These are phyloP conservation scores for Paracorniculantispora psalliotae DNA, from an alignment of 2,329 filamentous ascomycete genomes.

Conservation along the genomic window DNA sequence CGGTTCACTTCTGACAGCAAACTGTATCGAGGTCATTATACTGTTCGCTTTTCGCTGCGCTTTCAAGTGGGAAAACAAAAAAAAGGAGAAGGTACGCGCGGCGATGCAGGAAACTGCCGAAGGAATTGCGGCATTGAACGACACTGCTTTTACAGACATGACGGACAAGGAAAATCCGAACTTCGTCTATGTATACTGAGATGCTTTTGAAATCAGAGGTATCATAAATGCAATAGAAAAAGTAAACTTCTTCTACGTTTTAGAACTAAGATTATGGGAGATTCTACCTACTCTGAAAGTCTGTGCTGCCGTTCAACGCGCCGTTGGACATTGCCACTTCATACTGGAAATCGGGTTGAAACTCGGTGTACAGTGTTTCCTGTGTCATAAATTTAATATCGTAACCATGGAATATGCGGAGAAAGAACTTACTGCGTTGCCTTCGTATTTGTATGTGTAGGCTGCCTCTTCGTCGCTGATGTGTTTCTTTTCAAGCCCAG, in stretches of 20 bases:
- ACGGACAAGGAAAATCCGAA: conserved; percentile 40
- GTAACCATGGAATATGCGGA: rapidly evolving
- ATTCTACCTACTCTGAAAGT: background rate
- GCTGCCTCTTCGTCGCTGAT: conserved; percentile 36
- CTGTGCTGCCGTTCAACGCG: background rate
- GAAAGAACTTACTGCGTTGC: conserved; percentile 24
- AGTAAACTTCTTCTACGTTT: no score
- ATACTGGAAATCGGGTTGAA: conserved; percentile 4
- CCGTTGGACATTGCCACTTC: conserved; percentile 5
- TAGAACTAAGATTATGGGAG: no score
- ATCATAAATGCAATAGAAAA: no score
- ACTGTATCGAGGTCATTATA: conserved; percentile 33
- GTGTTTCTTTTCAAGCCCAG: conserved; percentile 39
- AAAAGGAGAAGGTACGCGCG: conserved; percentile 31
- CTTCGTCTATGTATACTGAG: conserved; percentile 36
- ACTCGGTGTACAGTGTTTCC: conserved; percentile 6
- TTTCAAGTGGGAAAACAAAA: conserved; percentile 36
- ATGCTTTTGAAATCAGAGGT: background rate
- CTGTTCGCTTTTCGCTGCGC: conserved; percentile 35
- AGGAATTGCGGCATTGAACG: conserved; percentile 26
- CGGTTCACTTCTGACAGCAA: conserved; percentile 36
- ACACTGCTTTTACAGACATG: conserved; percentile 36
- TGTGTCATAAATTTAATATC: background rate
- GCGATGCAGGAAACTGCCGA: conserved; percentile 24
- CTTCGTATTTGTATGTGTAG: conserved; percentile 40